These are phyloP conservation scores for Solanum chiquidenum DNA, from an alignment of 257 asterid genomes.

Conservation along the genomic window DNA sequence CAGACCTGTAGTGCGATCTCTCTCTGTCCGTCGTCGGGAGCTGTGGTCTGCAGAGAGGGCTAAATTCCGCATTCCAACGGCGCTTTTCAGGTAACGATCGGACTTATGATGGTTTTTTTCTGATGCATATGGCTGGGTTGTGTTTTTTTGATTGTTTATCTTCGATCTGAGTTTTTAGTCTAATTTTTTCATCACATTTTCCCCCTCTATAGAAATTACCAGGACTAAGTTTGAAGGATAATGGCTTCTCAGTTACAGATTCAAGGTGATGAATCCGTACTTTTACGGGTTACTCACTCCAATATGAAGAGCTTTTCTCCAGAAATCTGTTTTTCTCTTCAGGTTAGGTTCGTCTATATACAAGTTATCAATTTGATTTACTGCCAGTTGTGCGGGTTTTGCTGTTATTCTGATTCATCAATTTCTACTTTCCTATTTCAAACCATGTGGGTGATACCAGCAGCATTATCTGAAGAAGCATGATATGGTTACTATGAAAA, in stretches of 20 bases:
- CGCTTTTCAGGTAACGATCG: not conserved
- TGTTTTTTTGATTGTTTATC: not conserved
- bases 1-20: not conserved
- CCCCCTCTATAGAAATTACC: not conserved
- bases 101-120: not conserved
- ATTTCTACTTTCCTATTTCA: not conserved
- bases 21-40: not conserved
- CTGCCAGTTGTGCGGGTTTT: not conserved
- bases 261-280: conserved; percentile 68
- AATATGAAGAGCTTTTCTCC: conserved; percentile 81
- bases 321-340: conserved; percentile 61
- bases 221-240: not conserved
- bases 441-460: not conserved
- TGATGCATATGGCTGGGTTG: not conserved
- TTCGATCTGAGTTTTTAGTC: not conserved
- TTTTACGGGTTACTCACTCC: conserved; percentile 61
- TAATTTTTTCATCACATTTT: not conserved
- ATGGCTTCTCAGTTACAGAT: conserved; percentile 60
- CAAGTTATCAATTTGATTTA: not conserved
- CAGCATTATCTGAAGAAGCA: not conserved
- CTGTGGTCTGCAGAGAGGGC: not conserved
- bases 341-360: conserved; percentile 17
- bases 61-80: not conserved
- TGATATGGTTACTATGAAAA: not conserved
- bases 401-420: not conserved